These are phyloP conservation scores for Daedaleopsis nitida DNA, from an alignment of 768 basidiomycete species.

Conservation along the genomic window DNA sequence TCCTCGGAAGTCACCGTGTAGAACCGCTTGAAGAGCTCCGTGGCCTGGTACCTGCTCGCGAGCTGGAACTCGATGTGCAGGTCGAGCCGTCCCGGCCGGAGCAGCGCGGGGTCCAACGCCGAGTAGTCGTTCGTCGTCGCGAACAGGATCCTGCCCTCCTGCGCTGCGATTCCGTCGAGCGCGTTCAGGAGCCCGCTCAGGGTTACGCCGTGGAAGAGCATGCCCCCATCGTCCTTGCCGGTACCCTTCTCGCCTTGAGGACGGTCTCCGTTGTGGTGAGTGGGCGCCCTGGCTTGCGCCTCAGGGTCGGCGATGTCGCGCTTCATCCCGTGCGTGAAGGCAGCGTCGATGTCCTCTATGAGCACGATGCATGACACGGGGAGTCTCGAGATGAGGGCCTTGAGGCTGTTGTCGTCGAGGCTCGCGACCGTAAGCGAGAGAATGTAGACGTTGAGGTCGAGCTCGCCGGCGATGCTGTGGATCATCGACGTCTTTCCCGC, in stretches of 20 bases:
- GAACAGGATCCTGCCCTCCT: constrained; percentile 38
- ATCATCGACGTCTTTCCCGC: constrained; percentile 82
- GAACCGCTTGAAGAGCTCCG: constrained; percentile 36
- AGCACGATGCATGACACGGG: constrained; percentile 75
- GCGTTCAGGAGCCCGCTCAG: constrained; percentile 78
- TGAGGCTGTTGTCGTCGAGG: constrained; percentile 63
- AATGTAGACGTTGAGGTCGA: constrained; percentile 73
- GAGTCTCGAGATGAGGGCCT: constrained; percentile 57
- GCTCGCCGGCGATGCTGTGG: constrained; percentile 76
- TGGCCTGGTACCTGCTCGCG: constrained; percentile 33
- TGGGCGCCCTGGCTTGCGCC: constrained; percentile 12
- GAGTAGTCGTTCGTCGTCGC: constrained; percentile 34
- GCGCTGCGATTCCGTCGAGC: constrained; percentile 57
- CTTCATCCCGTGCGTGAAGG: constrained; percentile 51
- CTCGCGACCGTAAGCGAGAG: constrained; percentile 64
- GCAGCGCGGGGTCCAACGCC: constrained; percentile 36
- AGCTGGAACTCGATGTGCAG: constrained; percentile 34
- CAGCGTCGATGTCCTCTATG: constrained; percentile 86
- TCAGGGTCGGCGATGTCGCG: constrained; percentile 17
- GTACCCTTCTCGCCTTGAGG: constrained; percentile 27
- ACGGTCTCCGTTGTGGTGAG: not conserved
- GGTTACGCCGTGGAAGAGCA: constrained; percentile 42
- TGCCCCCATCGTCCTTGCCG: constrained; percentile 25
- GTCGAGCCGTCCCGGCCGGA: constrained; percentile 37
- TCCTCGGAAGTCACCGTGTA: constrained; percentile 12